Conservation (phyloP, 2,329 filamentous ascomycete species). For the Rachicladosporium sp. region DNA sequence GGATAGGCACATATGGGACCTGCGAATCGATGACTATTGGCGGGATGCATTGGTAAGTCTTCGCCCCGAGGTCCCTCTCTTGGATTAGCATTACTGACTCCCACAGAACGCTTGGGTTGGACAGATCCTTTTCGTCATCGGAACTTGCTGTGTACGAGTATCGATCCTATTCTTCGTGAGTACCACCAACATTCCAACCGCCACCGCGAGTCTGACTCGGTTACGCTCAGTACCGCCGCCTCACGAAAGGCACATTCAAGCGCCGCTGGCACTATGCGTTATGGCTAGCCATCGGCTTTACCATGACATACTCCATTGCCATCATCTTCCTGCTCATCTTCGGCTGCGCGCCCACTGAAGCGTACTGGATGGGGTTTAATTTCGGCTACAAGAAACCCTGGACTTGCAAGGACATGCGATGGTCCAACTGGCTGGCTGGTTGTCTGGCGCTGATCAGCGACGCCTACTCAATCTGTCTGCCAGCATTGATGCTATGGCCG, state of each 20-base stretch:
- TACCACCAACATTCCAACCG: too few species aligned
- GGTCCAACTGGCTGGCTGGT: constrained; percentile 13
- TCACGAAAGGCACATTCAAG: constrained; percentile 17
- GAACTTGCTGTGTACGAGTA: constrained; percentile 11
- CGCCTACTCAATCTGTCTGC: constrained; percentile 12
- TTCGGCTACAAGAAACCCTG: constrained; percentile 12
- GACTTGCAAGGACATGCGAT: constrained; percentile 18
- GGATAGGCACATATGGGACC: constrained; percentile 14
- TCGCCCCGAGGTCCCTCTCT: constrained; percentile 6
- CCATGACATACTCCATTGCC: constrained; percentile 5
- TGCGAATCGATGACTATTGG: constrained; percentile 6
- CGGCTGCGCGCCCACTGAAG: constrained; percentile 9
- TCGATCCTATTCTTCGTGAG: constrained; percentile 15
- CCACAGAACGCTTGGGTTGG: constrained; percentile 20
- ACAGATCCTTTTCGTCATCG: constrained; percentile 17
- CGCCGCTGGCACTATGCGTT: constrained; percentile 8
- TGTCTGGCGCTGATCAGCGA: constrained; percentile 11
- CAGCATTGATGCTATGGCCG: constrained; percentile 30
- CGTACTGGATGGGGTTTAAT: constrained; percentile 12
- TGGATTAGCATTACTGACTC: background rate
- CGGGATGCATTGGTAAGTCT: constrained; percentile 8
- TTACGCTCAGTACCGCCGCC: constrained; percentile 9
- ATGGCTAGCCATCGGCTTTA: constrained; percentile 9
- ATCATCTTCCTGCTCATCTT: constrained; percentile 10
- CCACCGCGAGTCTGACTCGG: too few species aligned